Conservation (phyloP, 2,329 filamentous ascomycete species). For the Bipolaris sorokiniana region DNA sequence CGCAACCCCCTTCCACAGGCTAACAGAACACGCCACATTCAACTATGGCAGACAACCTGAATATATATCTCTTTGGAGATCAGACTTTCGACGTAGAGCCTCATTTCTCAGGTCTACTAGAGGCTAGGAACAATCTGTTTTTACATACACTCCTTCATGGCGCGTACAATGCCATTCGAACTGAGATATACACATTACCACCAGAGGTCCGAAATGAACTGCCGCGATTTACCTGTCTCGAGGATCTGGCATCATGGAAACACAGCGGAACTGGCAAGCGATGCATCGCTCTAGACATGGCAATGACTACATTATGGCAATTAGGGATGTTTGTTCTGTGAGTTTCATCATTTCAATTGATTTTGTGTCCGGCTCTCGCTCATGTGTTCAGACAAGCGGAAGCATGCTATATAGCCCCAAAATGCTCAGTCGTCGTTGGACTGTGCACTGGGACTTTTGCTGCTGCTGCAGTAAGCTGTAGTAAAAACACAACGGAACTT, state of each 20-base stretch:
- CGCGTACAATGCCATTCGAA: slow-evolving; percentile 13
- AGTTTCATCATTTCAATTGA: not conserved
- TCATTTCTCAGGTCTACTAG: slow-evolving; percentile 6
- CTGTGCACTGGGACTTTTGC: not conserved
- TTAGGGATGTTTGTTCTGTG: slow-evolving; percentile 19
- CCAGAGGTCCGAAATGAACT: slow-evolving; percentile 4
- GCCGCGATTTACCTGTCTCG: slow-evolving; percentile 16
- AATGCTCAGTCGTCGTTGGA: not conserved
- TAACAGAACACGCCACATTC: not conserved
- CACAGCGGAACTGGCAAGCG: slow-evolving; percentile 2
- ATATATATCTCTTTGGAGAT: slow-evolving; percentile 19
- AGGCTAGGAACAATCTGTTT: slow-evolving; percentile 9
- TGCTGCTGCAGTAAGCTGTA: not conserved
- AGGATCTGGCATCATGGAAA: slow-evolving; percentile 9
- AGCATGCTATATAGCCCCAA: not conserved
- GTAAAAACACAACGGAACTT: not conserved
- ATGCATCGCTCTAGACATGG: slow-evolving; percentile 19
- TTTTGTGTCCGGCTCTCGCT: not conserved
- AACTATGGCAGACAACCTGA: slow-evolving; percentile 13
- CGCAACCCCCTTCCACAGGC: not conserved
- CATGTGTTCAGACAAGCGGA: not conserved
- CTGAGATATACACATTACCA: slow-evolving; percentile 12
- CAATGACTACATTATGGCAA: slow-evolving; percentile 22
- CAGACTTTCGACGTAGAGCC: slow-evolving; percentile 15
- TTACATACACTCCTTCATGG: slow-evolving; percentile 12